Percentiles rank a stretch among this genome's conserved stretches.
These are phyloP conservation scores for Taphrina communis DNA, from an alignment of 1,139 yeast species.

Conservation along the genomic window DNA sequence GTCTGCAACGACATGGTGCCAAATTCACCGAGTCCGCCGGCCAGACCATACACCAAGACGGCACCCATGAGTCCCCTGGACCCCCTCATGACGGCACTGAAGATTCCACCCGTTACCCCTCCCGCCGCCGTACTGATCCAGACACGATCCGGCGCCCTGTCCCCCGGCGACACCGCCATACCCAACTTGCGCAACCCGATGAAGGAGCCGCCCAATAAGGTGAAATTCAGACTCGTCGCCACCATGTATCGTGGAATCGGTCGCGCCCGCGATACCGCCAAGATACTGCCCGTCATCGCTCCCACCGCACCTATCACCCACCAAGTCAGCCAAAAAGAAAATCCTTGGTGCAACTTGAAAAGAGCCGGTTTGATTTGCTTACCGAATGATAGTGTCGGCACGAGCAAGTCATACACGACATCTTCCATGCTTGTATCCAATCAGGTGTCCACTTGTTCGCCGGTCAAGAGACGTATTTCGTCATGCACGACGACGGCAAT, in stretches of 20 bases:
- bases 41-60: constrained; percentile 21
- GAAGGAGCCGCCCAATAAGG: constrained; percentile 34
- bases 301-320: constrained; percentile 14
- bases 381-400: constrained; percentile 24
- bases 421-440: neutral
- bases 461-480: neutral
- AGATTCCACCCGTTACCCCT: constrained; percentile 28
- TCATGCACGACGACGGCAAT: no score
- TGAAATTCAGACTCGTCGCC: constrained; percentile 19
- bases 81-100: constrained; percentile 22
- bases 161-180: neutral
- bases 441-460: neutral
- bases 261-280: constrained; percentile 24
- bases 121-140: constrained; percentile 17
- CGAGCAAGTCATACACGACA: constrained; percentile 7
- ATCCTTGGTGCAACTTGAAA: no score
- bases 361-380: neutral
- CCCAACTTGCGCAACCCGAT: constrained; percentile 22
- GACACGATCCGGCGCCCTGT: neutral
- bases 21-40: constrained; percentile 23
- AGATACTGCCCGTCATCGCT: constrained; percentile 21
- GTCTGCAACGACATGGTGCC: neutral
- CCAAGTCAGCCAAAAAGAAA: no score
- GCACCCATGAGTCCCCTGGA: constrained; percentile 27
- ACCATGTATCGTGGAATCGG: constrained; percentile 26